phyloP scores from a whole-genome alignment of 2,329 filamentous ascomycete genomes.

The Dryadomyces quercus-mongolicae region DNA sequence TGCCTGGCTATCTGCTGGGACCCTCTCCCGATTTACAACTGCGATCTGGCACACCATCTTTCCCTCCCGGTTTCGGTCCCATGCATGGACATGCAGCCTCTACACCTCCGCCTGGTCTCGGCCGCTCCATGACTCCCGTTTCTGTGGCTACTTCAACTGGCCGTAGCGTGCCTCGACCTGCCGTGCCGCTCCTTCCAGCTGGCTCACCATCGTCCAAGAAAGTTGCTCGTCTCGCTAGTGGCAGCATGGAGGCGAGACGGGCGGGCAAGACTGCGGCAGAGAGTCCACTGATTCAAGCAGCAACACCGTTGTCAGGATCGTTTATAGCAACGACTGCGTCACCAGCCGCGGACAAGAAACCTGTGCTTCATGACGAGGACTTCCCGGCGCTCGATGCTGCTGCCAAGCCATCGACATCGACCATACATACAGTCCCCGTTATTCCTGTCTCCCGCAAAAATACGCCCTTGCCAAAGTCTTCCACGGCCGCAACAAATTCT shows the following conservation, averaged over 20 bases:
- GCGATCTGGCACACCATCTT: conserved; percentile 16
- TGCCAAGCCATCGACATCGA: conserved; percentile 24
- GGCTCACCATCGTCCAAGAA: neutral
- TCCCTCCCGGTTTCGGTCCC: conserved; percentile 31
- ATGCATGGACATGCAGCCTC: conserved; percentile 5
- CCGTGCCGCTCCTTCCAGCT: conserved; percentile 1
- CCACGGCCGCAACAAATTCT: conserved; percentile 13
- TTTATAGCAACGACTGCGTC: neutral
- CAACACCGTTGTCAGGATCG: neutral
- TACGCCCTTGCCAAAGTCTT: conserved; percentile 16
- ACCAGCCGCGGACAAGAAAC: conserved; percentile 10
- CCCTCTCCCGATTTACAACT: conserved; percentile 19
- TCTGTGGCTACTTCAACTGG: neutral
- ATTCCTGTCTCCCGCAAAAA: conserved; percentile 12
- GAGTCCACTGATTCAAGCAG: neutral
- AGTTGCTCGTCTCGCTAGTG: neutral
- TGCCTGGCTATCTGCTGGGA: conserved; percentile 2
- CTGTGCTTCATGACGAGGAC: conserved; percentile 45
- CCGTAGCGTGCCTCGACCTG: neutral
- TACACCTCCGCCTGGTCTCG: conserved; percentile 18
- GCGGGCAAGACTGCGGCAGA: neutral
- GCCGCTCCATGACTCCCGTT: conserved; percentile 6
- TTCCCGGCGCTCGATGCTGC: conserved; percentile 46
- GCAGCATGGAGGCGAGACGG: neutral
- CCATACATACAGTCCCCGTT: conserved; percentile 13